Base-by-base conservation (phyloP, 2,329 filamentous ascomycete species). In the Hypoxylon sp. region DNA sequence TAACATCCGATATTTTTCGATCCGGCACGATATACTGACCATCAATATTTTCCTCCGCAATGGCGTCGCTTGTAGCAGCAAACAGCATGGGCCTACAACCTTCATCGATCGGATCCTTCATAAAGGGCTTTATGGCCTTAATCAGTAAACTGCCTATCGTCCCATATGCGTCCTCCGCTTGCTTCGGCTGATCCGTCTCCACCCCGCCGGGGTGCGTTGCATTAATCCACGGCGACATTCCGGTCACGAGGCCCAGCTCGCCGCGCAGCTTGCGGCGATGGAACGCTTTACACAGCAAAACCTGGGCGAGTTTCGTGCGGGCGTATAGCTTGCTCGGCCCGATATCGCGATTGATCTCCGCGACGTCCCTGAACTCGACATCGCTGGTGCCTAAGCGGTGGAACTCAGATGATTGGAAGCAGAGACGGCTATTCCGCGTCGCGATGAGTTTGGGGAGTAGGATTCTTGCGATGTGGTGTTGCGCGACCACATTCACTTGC, bases 151-250 rank as follows among this genome's bases (percentile, higher is more conserved):
- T 83, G 14, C 83, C 83, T 1, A 84, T 66, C 0, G 77, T 80
- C 0, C 84, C 84, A 64, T 88, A 86, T 0, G 83, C 82, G 35
- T 86, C 84, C 13, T 81, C 79, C 0, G 84, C 82, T 66, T 87
- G 85, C 9, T 70, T 62, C 50, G 61, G 69, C 69, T 74, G 66
- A 47, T 74, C 71, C 0, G 84, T 86, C 5, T 70, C 71, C 13
- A 86, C 82, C 9, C 74, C 85, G 0, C 85, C 85, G 0, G 85
- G 84, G 62, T 87, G 84, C 5, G 81, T 83, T 0, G 83, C 83
- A 58, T 85, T 85, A 73, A 85, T 81, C 78, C 79, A 85, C 2
- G 84, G 81, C 6, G 69, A 69, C 17, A 54, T 50, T 11, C 61
- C 60, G 76, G 74, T n/a, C 77, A 78, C 13, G 11, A 74, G 58